Evolutionary conservation across 2,329 filamentous ascomycete species (phyloP), one percentile per base, ranked within the genome.

Genomic region (Calcarisporium arbuscula): DNA sequence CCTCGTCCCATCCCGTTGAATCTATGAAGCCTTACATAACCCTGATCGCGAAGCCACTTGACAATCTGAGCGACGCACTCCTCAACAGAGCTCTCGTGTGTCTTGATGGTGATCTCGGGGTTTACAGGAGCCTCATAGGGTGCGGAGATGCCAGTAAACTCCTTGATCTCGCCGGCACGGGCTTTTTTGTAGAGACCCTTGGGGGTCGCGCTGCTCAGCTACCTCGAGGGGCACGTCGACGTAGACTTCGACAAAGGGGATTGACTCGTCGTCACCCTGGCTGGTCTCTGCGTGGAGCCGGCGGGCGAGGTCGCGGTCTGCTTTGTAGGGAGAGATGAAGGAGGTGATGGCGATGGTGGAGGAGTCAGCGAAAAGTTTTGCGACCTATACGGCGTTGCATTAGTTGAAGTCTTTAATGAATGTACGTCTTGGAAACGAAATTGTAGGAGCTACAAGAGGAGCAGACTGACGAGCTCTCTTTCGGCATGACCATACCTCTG

Each of bases 181-280:
- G 92, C 92, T 77, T 95, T 95, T 74, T 95, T 95, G 68, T 98
- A 98, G 41, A 96, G 67, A 5, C 90, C 92, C 77, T 98, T 98
- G n/a, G 31, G 92, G 92, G 57, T 98, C 92, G 44, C 92, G 80
- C 74, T 90, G 72, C 76, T 96, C 90, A 23, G 92, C 90, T 28
- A 92, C 86, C 62, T 87, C 85, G 47, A 96, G 74, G 11, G 88
- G 85, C 10, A 96, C 80, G 61, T 98, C 88, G 44, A 98, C 82
- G 56, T 80, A 94, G 39, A 96, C 87, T 67, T 98, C 92, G 47
- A 98, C 74, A 58, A 98, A 98, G 8, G 85, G 82, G 38, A 96
- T 74, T 1, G 84, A 59, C 47, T 83, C 82, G 49, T 82, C 81
- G 39, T 67, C 65, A 37, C 64, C 63, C 32, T 72, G 62, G 34